Conservation (phyloP, 306 rosid genomes). For the Morella rubra region DNA sequence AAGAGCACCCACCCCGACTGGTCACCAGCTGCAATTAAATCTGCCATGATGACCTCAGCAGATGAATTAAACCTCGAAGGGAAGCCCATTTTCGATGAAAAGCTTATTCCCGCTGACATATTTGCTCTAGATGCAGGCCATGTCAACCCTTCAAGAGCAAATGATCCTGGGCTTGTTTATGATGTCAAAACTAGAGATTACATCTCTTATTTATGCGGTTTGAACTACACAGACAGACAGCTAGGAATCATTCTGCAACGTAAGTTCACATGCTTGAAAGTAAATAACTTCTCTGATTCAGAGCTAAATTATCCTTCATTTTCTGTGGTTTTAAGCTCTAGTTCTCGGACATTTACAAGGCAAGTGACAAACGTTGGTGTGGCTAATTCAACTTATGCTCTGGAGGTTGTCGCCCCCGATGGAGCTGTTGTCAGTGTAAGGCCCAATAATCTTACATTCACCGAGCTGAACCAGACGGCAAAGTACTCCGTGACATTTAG, state of each 20-base stretch:
- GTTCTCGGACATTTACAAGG: conserved; percentile 40
- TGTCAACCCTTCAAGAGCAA: conserved; percentile 52
- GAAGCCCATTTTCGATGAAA: conserved; percentile 29
- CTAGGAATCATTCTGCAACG: conserved; percentile 32
- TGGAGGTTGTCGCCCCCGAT: conserved; percentile 26
- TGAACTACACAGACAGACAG: conserved; percentile 42
- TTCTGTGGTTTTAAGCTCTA: conserved; percentile 27
- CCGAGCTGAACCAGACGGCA: conserved; percentile 38
- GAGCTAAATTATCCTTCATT: conserved; percentile 58
- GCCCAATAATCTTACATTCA: conserved; percentile 36
- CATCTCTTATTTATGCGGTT: conserved; percentile 53
- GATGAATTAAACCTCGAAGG: conserved; percentile 23
- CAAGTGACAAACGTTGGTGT: conserved; percentile 51
- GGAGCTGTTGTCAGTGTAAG: conserved; percentile 28
- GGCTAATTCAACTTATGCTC: conserved; percentile 31
- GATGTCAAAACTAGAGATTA: conserved; percentile 46
- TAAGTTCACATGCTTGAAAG: conserved; percentile 30
- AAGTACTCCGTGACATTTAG: conserved; percentile 32
- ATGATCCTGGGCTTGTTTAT: conserved; percentile 52
- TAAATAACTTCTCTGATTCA: conserved; percentile 30
- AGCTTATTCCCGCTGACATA: conserved; percentile 33
- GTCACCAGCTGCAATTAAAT: conserved; percentile 65
- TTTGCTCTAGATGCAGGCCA: conserved; percentile 59
- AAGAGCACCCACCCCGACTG: conserved; percentile 59
- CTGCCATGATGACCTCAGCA: conserved; percentile 51